phyloP scores from a whole-genome alignment of 2,329 filamentous ascomycete species.

The Aspergillus japonicus region DNA sequence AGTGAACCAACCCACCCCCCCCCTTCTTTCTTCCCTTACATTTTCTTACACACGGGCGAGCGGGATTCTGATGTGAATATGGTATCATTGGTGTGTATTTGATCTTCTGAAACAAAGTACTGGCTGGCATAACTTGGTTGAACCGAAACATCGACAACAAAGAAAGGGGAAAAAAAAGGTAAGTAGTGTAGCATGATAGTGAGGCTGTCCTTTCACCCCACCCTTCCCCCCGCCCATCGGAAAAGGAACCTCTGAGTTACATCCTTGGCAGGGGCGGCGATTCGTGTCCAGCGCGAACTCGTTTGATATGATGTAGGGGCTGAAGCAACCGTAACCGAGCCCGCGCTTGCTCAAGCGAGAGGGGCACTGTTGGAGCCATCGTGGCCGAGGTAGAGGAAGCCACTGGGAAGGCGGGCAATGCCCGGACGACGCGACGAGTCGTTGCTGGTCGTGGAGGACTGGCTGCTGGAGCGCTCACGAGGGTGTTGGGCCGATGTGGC shows the following conservation, averaged over 20 bases:
- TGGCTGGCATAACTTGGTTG: neutral
- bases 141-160: neutral
- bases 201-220: neutral
- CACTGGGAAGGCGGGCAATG: slow-evolving; percentile 20
- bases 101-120: neutral
- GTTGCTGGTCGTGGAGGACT: slow-evolving; percentile 21
- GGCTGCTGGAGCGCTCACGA: slow-evolving; percentile 29
- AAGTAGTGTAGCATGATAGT: neutral
- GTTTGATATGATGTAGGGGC: neutral
- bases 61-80: neutral
- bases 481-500: slow-evolving; percentile 10
- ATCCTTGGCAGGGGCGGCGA: no score
- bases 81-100: slow-evolving; percentile 8
- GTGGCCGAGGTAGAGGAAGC: slow-evolving; percentile 31
- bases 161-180: neutral
- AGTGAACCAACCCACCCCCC: no score
- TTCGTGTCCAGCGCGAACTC: slow-evolving; percentile 21
- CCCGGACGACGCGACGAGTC: slow-evolving; percentile 4
- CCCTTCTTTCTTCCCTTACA: no score
- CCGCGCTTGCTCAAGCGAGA: neutral
- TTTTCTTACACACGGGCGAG: neutral
- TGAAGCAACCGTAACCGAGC: no score
- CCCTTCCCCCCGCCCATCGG: neutral
- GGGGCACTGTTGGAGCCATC: slow-evolving; percentile 10
- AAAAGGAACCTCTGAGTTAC: neutral